Conservation (phyloP, 2,329 filamentous ascomycete genomes). For the Penicillium sp. region DNA sequence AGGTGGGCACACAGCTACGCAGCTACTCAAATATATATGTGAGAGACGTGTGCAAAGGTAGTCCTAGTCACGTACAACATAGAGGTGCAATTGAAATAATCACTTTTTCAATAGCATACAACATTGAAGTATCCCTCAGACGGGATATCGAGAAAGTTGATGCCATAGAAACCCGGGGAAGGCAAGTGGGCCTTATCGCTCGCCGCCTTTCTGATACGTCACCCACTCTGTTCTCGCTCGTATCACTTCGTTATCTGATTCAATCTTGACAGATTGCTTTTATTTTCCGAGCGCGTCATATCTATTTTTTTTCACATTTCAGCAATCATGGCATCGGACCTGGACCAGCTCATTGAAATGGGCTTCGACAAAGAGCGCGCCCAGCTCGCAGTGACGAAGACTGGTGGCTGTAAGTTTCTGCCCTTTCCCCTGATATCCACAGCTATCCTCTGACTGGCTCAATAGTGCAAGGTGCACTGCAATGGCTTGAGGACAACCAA, state of each 20-base stretch:
- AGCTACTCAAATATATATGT: neutral
- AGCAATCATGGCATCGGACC: slow-evolving; percentile 48
- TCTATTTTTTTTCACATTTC: neutral
- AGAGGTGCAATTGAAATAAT: too few species aligned
- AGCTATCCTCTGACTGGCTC: slow-evolving; percentile 9
- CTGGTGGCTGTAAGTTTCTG: slow-evolving; percentile 66
- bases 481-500: slow-evolving; percentile 92
- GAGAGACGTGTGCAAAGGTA: neutral
- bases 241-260: too few species aligned
- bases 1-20: neutral
- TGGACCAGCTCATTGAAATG: slow-evolving; percentile 63
- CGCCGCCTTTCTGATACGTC: slow-evolving; percentile 32
- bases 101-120: neutral
- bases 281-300: neutral
- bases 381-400: slow-evolving; percentile 78
- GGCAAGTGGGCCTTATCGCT: slow-evolving; percentile 20
- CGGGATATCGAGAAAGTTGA: neutral
- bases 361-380: slow-evolving; percentile 80
- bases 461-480: slow-evolving; percentile 79
- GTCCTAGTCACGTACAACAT: neutral
- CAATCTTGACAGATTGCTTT: neutral
- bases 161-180: slow-evolving; percentile 8
- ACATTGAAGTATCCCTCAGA: neutral
- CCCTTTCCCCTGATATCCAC: neutral
- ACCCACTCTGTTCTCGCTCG: slow-evolving; percentile 22